These are phyloP conservation scores for Saturnispora saitoi DNA, from an alignment of 805 yeast genomes.

Conservation along the genomic window DNA sequence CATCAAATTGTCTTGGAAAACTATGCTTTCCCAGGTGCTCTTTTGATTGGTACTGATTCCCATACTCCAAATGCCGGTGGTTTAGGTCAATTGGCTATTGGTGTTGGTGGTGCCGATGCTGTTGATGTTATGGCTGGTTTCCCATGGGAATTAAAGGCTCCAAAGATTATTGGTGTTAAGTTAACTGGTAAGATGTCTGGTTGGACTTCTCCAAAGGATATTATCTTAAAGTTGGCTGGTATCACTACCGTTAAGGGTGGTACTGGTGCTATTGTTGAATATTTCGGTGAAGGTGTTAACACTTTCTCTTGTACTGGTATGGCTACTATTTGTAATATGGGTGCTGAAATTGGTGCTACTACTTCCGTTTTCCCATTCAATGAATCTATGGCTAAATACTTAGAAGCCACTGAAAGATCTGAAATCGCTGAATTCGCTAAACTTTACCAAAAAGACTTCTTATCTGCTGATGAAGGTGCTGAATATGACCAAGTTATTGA, in stretches of 20 bases:
- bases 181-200: slow-evolving; percentile 83
- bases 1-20: slow-evolving; percentile 97
- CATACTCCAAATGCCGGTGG: slow-evolving; percentile 99
- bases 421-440: slow-evolving; percentile 74
- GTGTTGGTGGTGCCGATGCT: slow-evolving; percentile 99
- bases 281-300: slow-evolving; percentile 91
- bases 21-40: slow-evolving; percentile 91
- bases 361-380: slow-evolving; percentile 95
- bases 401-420: slow-evolving; percentile 75
- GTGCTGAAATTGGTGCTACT: slow-evolving; percentile 99
- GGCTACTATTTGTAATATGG: slow-evolving; percentile 99
- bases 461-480: slow-evolving; percentile 80
- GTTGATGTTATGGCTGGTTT: slow-evolving; percentile 95
- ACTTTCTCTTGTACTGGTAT: slow-evolving; percentile 93
- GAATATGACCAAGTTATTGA: slow-evolving; percentile 90
- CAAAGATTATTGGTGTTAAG: slow-evolving; percentile 88
- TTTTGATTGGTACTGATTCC: slow-evolving; percentile 97
- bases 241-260: slow-evolving; percentile 94
- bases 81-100: slow-evolving; percentile 95
- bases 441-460: slow-evolving; percentile 36
- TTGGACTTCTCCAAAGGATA: slow-evolving; percentile 97
- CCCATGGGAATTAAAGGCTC: slow-evolving; percentile 99
- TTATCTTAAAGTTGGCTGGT: slow-evolving; percentile 89
- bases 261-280: slow-evolving; percentile 93
- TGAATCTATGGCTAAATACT: slow-evolving; percentile 42